These are phyloP conservation scores for Trichophyton rubrum DNA, from an alignment of 2,329 filamentous ascomycete genomes.

Conservation along the genomic window DNA sequence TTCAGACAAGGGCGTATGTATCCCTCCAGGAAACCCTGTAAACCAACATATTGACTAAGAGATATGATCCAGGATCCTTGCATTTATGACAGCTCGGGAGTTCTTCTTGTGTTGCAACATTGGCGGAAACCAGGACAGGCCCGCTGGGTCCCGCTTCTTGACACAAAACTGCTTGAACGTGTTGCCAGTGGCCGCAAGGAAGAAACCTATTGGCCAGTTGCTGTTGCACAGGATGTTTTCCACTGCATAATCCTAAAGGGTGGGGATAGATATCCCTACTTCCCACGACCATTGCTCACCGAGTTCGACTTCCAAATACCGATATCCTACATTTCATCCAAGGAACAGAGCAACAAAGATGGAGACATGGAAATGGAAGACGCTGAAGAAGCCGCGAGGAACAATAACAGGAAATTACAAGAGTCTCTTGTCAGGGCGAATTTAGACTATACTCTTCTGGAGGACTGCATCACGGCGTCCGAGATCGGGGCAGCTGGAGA, in stretches of 20 bases:
- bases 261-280: conserved; percentile 83
- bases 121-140: conserved; percentile 81
- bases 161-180: conserved; percentile 72
- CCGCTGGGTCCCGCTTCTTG: conserved; percentile 81
- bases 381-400: conserved; percentile 37
- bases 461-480: conserved; percentile 60
- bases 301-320: conserved; percentile 91
- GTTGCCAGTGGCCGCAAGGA: conserved; percentile 73
- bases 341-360: conserved; percentile 24
- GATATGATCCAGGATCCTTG: conserved; percentile 59
- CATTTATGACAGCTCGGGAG: conserved; percentile 88
- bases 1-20: conserved; percentile 68
- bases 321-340: conserved; percentile 45
- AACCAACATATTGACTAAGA: conserved; percentile 6
- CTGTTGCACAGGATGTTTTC: conserved; percentile 80
- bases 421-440: conserved; percentile 67
- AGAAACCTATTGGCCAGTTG: conserved; percentile 90
- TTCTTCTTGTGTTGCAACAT: conserved; percentile 74
- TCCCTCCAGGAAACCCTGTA: not conserved
- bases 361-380: conserved; percentile 28
- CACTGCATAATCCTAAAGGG: conserved; percentile 99
- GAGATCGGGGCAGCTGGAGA: conserved; percentile 54
- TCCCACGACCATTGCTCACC: conserved; percentile 73
- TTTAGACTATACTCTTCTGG: conserved; percentile 59
- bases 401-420: conserved; percentile 51